Evolutionary conservation across 1,139 yeast genomes (phyloP), one percentile per base, ranked within the genome.

Genomic region (Zhuliangozyma parablackwelliae): DNA sequence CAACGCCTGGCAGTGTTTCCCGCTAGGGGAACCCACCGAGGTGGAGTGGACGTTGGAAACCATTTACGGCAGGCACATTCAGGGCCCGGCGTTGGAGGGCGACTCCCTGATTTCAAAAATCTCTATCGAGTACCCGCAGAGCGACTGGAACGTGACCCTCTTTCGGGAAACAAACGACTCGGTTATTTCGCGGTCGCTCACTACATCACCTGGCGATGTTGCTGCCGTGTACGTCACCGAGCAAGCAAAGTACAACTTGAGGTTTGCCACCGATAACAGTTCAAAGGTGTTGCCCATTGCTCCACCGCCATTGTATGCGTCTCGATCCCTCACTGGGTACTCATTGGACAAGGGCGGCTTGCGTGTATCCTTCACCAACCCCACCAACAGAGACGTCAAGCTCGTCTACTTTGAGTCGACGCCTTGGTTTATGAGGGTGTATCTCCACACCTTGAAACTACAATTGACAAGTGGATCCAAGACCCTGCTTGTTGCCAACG

Each of bases 351-450:
- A 77, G 42, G 97, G 97, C 40, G 97, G 97, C 0, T 69, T 92
- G 46, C 80, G 97, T 56, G 77, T 85, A 0, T 84, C 80, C 7
- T 75, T 90, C 50, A 65, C 69, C 16, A 94, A 92, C 53, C 87
- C 90, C 1, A 62, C 77, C 0, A 54, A 65, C 6, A 53, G 59
- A 11, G 58, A 72, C 0, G 73, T 80, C 1, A 59, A 61, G 4
- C 67, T 89, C 36, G 64, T 79, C 1, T 86, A 86, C 50, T 82
- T 82, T 50, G 97, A 92, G 57, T 73, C 89, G 0, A 67, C 89
- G 27, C 99, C 99, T 0, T 92, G 98, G 98, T 92, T 78, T 56
- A 82, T 90, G 79, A 77, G 94, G 47, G 62, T 88, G 3, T 92
- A 86, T 53, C 61, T 92, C 35, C 89, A 87, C 48, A 80, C 96